Evolutionary conservation across 1,139 yeast genomes (phyloP).

Genomic region (Debaryomycetaceae sp.): DNA sequence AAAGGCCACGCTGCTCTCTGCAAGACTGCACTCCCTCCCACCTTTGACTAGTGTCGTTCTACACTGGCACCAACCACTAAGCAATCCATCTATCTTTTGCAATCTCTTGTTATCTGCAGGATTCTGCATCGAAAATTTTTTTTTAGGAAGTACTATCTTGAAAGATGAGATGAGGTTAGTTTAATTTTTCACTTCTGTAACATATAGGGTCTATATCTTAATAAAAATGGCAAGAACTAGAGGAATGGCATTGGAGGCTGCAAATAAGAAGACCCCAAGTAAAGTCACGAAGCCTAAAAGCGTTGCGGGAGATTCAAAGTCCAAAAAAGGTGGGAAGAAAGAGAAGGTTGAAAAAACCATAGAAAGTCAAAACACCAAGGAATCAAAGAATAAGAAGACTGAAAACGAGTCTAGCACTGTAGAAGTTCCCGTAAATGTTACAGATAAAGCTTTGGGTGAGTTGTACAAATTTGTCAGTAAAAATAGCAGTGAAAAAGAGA

Average conservation of each 20-base stretch:
- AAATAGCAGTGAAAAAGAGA: constrained; percentile 22
- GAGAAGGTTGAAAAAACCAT: constrained; percentile 2
- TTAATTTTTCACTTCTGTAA: not conserved
- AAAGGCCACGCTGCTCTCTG: constrained; percentile 6
- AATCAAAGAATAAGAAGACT: constrained; percentile 1
- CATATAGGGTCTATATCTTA: not conserved
- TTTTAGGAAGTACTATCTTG: not conserved
- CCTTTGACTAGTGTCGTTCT: constrained; percentile 7
- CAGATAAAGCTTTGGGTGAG: constrained; percentile 50
- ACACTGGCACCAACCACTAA: not conserved
- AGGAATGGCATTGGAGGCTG: constrained; percentile 24
- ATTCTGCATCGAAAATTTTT: not conserved
- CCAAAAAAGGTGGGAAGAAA: constrained; percentile 4
- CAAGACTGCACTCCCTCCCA: constrained; percentile 18
- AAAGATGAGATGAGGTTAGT: not conserved
- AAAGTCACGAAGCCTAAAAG: constrained; percentile 8
- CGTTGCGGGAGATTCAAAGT: not conserved
- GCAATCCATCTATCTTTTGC: not conserved
- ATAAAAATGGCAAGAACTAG: constrained; percentile 28
- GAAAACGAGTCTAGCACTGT: not conserved
- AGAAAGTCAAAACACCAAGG: not conserved
- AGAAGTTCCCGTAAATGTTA: constrained; percentile 19
- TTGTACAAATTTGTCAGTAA: constrained; percentile 41
- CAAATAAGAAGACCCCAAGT: constrained; percentile 8
- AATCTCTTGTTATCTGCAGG: not conserved